Base-by-base conservation (phyloP, 2,329 filamentous ascomycete species). In the Davidsoniella virescens region DNA sequence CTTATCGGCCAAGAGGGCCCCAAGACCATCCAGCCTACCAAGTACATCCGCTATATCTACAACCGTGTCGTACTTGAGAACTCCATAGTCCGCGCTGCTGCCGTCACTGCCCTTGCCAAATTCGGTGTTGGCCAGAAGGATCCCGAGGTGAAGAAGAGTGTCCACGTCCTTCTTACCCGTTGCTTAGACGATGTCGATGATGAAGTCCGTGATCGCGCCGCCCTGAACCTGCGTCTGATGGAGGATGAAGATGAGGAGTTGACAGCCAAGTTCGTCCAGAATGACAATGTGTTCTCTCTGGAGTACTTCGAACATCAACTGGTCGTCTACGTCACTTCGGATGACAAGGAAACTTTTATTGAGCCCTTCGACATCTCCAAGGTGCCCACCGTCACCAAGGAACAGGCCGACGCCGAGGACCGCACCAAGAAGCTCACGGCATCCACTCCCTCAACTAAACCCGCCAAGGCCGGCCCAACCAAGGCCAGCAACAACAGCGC, bases 21-120 rank as follows among this genome's bases (percentile, higher is more conserved):
- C 55, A 94, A 92, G 70, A 95, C 90, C 2, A 81, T 85, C 14
- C 86, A 95, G 59, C 92, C 92, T 0, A 96, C 92, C 51, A 96
- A 98, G 73, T 98, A 95, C 65, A 94, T 98, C 59, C 85, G 92
- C 52, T 98, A 96, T 67, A 98, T 98, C 62, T 98, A 98, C 72
- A 98, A 98, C 70, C 80, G 92, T 53, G 90, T 98, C 18, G 92
- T 98, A 14, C 70, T 98, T 48, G 92, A 98, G 67, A 98, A 98
- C 62, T 87, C 92, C 39, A 87, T 95, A 55, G 88, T 98, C 17
- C 78, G 92, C 58, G 92, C 92, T 45, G 88, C 92, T 8, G 92
- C 92, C 48, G 93, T 96, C 20, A 96, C 92, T 20, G 92, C 92
- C 2, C 69, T 98, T 55, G 87, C 90, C 59, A 98, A 96, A 66